Evolutionary conservation across 129 eudicot species (phyloP), one percentile per base, ranked within the genome.

Genomic region (Artemisia annua): DNA sequence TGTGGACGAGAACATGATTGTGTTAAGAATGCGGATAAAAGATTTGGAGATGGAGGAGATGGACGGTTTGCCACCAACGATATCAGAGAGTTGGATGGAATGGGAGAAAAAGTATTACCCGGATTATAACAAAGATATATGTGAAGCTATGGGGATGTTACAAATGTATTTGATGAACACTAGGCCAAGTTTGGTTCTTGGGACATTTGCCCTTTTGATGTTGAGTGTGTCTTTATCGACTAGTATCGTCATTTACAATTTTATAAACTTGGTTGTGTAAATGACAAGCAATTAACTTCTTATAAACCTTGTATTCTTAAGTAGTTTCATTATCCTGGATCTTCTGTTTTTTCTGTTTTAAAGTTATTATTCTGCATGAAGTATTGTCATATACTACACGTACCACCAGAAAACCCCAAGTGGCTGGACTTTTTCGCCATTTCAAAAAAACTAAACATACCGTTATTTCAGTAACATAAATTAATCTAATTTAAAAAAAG

Each of bases 171-270:
- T 90, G 83, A 75, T 90, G 88, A 81, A 85, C 50, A 79, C 90
- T 10, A 87, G 96, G 84, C 90, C 96, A 20, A 61, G 88, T 79
- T 56, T 87, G 76, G 90, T 76, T 35, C n/a, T 85, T 26, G 88
- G 93, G 32, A 44, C 70, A 44, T 7, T 85, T 63, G 55, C 74
- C 11, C 81, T 85, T 71, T 22, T 85, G 9, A 66, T 75, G 19
- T 32, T 79, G 50, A 70, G 85, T n/a, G 74, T 87, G 16, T 75
- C 83, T 13, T 28, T 82, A 9, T 87, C 86, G 30, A 16, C 56
- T 14, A 54, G 67, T 18, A 14, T 79, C 51, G 58, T 79, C 6
- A 50, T 81, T 68, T 46, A 22, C 19, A 60, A 63, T 86, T 68
- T 67, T 28, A 5, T 71, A 17, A 71, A 66, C 63, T 69, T 83